Evolutionary conservation across 1,284 basidiomycete species (phyloP).

Genomic region (Taiwanofungus camphoratus): DNA sequence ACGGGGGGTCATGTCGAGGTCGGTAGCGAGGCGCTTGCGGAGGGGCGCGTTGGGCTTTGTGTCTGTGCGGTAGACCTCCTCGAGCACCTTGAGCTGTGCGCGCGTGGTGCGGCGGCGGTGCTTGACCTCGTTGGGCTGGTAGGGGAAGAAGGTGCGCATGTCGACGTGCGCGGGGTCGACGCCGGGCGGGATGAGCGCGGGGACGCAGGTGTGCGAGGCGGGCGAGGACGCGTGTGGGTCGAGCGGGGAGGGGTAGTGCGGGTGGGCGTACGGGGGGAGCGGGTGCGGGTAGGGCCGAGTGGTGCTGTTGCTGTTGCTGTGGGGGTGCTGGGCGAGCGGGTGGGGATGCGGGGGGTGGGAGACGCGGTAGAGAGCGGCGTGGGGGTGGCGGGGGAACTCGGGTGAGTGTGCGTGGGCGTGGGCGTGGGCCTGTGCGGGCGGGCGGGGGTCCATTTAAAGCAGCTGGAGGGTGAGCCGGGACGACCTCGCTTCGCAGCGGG

Average conservation of each 20-base stretch:
- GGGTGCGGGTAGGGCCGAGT: conserved; percentile 15
- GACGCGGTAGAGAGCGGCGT: conserved; percentile 3
- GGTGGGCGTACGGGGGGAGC: conserved; percentile 14
- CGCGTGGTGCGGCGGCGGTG: conserved; percentile 83
- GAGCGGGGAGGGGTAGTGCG: conserved; percentile 17
- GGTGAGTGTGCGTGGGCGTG: background rate
- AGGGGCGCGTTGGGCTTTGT: conserved; percentile 84
- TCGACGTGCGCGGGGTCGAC: conserved; percentile 59
- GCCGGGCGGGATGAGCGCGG: conserved; percentile 40
- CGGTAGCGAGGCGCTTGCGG: conserved; percentile 71
- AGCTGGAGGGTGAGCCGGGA: conserved; percentile 1
- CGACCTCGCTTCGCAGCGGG: background rate
- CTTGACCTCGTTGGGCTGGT: conserved; percentile 86
- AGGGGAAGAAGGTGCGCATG: conserved; percentile 74
- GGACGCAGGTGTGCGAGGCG: conserved; percentile 34
- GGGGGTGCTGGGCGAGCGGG: background rate
- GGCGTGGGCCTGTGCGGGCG: conserved; percentile 10
- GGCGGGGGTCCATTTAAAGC: conserved; percentile 13
- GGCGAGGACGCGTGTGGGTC: conserved; percentile 9
- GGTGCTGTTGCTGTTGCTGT: background rate
- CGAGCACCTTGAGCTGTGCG: conserved; percentile 80
- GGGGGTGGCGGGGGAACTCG: conserved; percentile 8
- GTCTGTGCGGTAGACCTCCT: conserved; percentile 78
- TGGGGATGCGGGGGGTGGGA: conserved; percentile 1
- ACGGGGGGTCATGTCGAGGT: conserved; percentile 87